Evolutionary conservation across 352 stramenopile genomes (phyloP), one percentile per base, ranked within the genome.

Genomic region (Pythium periplocum): DNA sequence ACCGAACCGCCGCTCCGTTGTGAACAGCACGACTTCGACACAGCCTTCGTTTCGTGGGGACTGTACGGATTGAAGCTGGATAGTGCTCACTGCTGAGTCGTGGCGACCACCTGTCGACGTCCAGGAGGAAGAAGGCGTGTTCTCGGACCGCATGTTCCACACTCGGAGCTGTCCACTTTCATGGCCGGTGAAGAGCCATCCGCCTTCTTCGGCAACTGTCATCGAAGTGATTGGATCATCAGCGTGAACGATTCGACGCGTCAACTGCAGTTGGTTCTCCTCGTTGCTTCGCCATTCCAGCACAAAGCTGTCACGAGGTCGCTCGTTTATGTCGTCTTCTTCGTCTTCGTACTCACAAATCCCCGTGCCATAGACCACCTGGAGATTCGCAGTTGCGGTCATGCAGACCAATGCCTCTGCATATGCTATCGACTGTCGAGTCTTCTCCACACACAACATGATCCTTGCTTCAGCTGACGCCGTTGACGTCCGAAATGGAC

Each of bases 151-250:
- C 17, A 53, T 61, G 36, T 70, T 77, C 82, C 82, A 93, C 6
- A 87, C 66, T 10, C 67, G 74, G 30, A 93, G 53, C 0, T 58
- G 40, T 10, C 78, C 78, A 30, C 61, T 71, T 1, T 2, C 36
- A 33, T 76, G 68, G 0, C 77, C 74, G 31, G 64, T 71, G 34
- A 88, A 67, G 17, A 93, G 57, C 82, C 82, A 93, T 12, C 71
- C 50, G 9, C 63, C 66, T 58, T 63, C 75, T 4, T 48, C 46
- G 2, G 62, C 73, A 12, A 83, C 36, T 0, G 63, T 17, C 42
- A 89, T 48, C 31, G 66, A 43, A 4, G 70, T 64, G 44, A 87
- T 65, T 1, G 30, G 34, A 36, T 81, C 59, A 32, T 46, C 17
- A 10, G 52, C 32, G n/a, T 66, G 45, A 43, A 64, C 34, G 33